Percentiles rank a stretch among this genome's conserved stretches.
phyloP scores from a whole-genome alignment of 176 grass and related monocot species.

The Stipa capillata region DNA sequence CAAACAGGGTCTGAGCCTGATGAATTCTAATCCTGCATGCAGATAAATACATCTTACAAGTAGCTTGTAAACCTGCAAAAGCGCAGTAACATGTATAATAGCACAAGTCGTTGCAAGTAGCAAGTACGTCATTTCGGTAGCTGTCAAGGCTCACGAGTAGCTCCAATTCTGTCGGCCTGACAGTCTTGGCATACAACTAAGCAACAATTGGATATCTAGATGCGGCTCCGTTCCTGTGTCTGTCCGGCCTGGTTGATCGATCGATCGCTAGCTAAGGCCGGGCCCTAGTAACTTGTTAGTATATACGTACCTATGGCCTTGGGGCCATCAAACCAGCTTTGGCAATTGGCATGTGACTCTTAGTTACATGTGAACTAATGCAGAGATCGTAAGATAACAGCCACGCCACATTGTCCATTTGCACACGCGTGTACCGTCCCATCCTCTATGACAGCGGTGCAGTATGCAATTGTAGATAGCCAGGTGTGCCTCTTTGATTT shows the following conservation, averaged over 20 bases:
- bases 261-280: not conserved
- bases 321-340: not conserved
- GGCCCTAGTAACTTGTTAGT: not conserved
- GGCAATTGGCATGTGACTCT: slow-evolving; percentile 25
- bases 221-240: not conserved
- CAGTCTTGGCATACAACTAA: slow-evolving; percentile 1
- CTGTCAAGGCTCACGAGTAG: not conserved
- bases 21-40: not conserved
- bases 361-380: slow-evolving; percentile 9
- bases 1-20: not conserved
- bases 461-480: not conserved
- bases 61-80: not conserved
- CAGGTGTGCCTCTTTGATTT: not conserved
- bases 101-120: not conserved
- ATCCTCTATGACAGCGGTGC: not conserved
- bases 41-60: not conserved
- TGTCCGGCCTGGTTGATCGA: slow-evolving; percentile 2
- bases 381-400: slow-evolving; percentile 6
- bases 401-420: not conserved
- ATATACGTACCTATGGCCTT: not conserved
- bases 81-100: not conserved
- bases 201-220: not conserved
- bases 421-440: not conserved
- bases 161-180: slow-evolving; percentile 18
- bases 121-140: not conserved